Evolutionary conservation across 495 filamentous ascomycete species (phyloP).

Genomic region (Podospora fimiseda): DNA sequence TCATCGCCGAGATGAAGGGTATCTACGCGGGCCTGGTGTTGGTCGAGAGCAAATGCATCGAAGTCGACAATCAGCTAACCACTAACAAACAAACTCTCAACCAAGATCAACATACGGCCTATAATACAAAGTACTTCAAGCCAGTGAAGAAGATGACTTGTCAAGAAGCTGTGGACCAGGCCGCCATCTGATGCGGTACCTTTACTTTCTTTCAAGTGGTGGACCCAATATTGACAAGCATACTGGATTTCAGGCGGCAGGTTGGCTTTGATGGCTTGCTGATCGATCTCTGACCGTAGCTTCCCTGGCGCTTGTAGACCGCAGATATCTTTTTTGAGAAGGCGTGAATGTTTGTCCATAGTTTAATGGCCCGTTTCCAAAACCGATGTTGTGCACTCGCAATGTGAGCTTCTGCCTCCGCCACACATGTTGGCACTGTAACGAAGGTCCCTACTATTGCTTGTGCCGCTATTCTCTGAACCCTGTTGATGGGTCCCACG

Average conservation of each 20-base stretch:
- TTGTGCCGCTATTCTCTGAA: too few relatives aligned
- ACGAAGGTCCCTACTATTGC: too few relatives aligned
- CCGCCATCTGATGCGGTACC: slow-evolving; percentile 16
- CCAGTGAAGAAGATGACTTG: slow-evolving; percentile 37
- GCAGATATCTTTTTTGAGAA: slow-evolving; percentile 38
- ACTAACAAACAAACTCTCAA: slow-evolving; percentile 43
- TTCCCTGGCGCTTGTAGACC: slow-evolving; percentile 26
- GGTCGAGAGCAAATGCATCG: slow-evolving; percentile 74
- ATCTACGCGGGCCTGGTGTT: slow-evolving; percentile 74
- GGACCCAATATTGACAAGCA: slow-evolving; percentile 41
- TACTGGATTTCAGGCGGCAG: slow-evolving; percentile 26
- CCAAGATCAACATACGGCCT: slow-evolving; percentile 62
- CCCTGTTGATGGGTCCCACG: too few relatives aligned
- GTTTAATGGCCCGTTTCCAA: too few relatives aligned
- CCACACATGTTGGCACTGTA: too few relatives aligned
- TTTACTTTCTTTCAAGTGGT: slow-evolving; percentile 36
- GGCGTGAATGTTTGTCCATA: too few relatives aligned
- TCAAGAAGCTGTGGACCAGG: slow-evolving; percentile 31
- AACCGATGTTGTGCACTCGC: too few relatives aligned
- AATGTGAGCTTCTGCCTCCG: too few relatives aligned
- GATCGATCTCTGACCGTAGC: slow-evolving; percentile 13
- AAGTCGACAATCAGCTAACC: slow-evolving; percentile 60
- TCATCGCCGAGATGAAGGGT: slow-evolving; percentile 61
- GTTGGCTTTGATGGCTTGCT: slow-evolving; percentile 13
- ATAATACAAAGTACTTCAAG: slow-evolving; percentile 28